Base-by-base conservation (phyloP, 352 stramenopile species). In the Pythium folliculosum region DNA sequence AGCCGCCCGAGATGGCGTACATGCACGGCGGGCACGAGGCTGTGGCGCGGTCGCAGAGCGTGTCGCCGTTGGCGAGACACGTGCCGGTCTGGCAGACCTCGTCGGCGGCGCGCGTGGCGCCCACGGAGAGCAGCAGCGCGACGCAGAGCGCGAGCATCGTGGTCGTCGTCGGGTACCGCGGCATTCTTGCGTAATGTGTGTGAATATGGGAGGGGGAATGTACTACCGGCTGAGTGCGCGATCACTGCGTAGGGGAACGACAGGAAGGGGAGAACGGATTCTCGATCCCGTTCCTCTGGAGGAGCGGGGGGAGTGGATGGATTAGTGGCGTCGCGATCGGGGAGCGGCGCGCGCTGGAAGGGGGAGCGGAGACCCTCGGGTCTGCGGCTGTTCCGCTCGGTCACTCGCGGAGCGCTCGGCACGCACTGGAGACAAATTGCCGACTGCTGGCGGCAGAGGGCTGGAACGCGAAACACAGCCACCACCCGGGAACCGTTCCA, bases 51-150 rank as follows among this genome's bases (percentile, higher is more conserved):
- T 80, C 72, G 62, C 84, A 92, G 44, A 76, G 65, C 35, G 71
- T 82, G 16, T 77, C 73, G n/a, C 84, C 84, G 27, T 89, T 77
- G 7, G 77, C 77, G 32, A 90, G 57, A 76, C 84, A 92, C 21
- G 65, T 81, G 16, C 77, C 71, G 1, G 67, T 77, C 30, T 68
- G 70, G 57, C 84, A 92, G 30, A 78, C 53, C 21, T 63, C 44
- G 56, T 65, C 65, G 14, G 63, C 63, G 52, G 51, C 68, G 22
- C 10, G 23, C 43, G 44, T 45, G 30, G 22, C 5, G 38, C 35
- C 37, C 52, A 19, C 38, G 19, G 62, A 25, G 37, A 60, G 44
- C 44, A 58, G 21, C 40, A 63, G 13, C 40, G 70, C 57, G 38
- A 32, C 19, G 47, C 55, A 37, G 22, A 56, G 44, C 16, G 45